A percentile compares a stretch with the other conserved stretches of the same genome.
phyloP scores from a whole-genome alignment of 805 yeast species.

The Lipomyces chichibuensis region DNA sequence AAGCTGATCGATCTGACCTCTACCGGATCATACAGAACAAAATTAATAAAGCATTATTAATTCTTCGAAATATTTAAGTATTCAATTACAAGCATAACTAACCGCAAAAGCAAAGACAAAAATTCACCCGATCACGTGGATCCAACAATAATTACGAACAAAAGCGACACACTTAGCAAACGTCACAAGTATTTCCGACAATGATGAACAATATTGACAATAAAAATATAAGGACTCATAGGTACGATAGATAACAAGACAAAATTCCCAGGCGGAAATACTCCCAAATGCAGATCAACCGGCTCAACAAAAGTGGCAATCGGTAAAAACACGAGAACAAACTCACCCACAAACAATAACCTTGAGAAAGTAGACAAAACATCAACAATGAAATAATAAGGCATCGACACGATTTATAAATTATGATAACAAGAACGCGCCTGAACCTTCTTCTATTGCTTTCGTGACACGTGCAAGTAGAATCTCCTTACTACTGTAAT shows the following conservation, averaged over 20 bases:
- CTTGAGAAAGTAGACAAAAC: neutral
- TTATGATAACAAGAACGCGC: constrained; percentile 41
- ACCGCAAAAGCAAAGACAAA: neutral
- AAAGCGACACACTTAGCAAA: neutral
- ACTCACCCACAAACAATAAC: neutral
- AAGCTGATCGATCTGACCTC: neutral
- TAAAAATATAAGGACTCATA: neutral
- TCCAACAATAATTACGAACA: neutral
- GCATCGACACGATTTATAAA: neutral
- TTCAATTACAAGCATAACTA: neutral
- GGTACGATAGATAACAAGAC: neutral
- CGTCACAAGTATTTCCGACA: neutral
- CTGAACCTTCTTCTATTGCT: constrained; percentile 87
- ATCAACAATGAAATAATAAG: neutral
- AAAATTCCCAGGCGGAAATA: neutral
- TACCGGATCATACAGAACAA: neutral
- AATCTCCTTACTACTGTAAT: constrained; percentile 65
- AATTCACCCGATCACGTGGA: neutral
- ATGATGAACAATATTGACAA: neutral
- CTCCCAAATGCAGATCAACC: neutral
- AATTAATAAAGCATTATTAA: neutral
- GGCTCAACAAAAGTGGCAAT: neutral
- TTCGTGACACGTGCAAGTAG: constrained; percentile 61
- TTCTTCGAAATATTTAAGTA: neutral
- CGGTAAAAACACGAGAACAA: neutral